phyloP scores from a whole-genome alignment of 106 monocot genomes.

The Hemerocallis citrina region DNA sequence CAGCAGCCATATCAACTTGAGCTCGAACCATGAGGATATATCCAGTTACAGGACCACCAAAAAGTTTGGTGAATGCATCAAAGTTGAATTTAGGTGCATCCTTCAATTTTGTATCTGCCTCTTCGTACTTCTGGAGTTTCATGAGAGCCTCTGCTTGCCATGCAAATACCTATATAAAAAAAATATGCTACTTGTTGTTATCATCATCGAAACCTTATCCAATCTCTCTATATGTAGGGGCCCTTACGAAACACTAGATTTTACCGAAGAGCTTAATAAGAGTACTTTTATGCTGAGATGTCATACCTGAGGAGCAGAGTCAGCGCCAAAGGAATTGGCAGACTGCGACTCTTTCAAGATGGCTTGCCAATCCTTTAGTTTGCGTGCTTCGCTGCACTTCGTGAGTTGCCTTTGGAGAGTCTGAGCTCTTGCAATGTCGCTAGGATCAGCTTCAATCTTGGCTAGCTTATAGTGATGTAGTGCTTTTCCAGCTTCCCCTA shows the following conservation, averaged over 20 bases:
- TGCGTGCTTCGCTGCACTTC: conserved; percentile 27
- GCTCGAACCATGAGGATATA: conserved; percentile 52
- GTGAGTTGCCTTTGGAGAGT: conserved; percentile 16
- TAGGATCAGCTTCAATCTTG: conserved; percentile 3
- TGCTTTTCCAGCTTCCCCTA: conserved; percentile 35
- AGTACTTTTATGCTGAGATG: too few relatives aligned
- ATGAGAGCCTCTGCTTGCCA: conserved; percentile 69
- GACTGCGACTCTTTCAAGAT: conserved; percentile 24
- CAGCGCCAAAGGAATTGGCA: conserved; percentile 47
- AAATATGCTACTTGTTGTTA: not conserved
- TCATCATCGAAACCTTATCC: not conserved
- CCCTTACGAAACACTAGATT: not conserved
- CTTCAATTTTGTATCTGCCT: conserved; percentile 38
- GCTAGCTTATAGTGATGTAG: conserved; percentile 36
- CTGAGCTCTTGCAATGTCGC: conserved; percentile 14
- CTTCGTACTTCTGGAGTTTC: conserved; percentile 60
- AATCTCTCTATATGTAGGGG: not conserved
- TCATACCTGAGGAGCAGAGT: conserved; percentile 64
- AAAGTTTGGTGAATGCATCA: conserved; percentile 36
- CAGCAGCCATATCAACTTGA: conserved; percentile 59
- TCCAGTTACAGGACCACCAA: conserved; percentile 27
- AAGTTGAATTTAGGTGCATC: conserved; percentile 39
- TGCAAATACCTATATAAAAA: conserved; percentile 45
- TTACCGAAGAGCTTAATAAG: not conserved
- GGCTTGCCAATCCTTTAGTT: conserved; percentile 27